Evolutionary conservation across 805 yeast species (phyloP), one percentile per base, ranked within the genome.

Genomic region (Wickerhamiella sergipiensis): DNA sequence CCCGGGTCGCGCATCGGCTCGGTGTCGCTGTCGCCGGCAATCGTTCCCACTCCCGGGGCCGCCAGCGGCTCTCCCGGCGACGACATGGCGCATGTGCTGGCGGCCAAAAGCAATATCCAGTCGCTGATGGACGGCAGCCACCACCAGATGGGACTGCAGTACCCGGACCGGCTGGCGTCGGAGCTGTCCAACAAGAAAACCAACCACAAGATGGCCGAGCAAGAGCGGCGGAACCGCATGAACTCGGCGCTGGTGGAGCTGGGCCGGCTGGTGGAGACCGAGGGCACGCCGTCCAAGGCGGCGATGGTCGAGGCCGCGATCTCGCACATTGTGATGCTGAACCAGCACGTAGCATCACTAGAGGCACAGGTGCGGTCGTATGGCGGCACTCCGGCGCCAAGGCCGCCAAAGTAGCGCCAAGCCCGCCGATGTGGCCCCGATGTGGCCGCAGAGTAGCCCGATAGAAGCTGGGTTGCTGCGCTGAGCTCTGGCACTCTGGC

Each of bases 291-390:
- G 0, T 82, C 94, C 24, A 90, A 90, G 62, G 97, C 97, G 1
- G 88, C 95, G 2, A 90, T 97, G 0, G 96, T 92, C 2, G 98
- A 90, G 64, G 71, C 87, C 61, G 95, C 96, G 0, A 79, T 84
- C 23, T 69, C 69, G 21, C 85, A 84, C 62, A 88, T 90, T 51
- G 66, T 69, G 46, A 64, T 67, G 33, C 65, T 82, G 49, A 67
- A 68, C 26, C 43, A 4, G 39, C 50, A 52, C 13, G 36, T 59
- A 8, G 55, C 55, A 7, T 71, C 73, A 54, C 60, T 73, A 29
- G 63, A 58, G 21, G 52, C 46, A 43, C 29, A 43, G 29, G 24
- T 19, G 24, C 18, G 40, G 15, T 7, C 40, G 10, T 36, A 8
- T n/a, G 40, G 40, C 9, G 40, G 40, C 10, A 18, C 7, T 6